phyloP scores from a whole-genome alignment of 2,329 filamentous ascomycete genomes.

The Didymella arachidicola region DNA sequence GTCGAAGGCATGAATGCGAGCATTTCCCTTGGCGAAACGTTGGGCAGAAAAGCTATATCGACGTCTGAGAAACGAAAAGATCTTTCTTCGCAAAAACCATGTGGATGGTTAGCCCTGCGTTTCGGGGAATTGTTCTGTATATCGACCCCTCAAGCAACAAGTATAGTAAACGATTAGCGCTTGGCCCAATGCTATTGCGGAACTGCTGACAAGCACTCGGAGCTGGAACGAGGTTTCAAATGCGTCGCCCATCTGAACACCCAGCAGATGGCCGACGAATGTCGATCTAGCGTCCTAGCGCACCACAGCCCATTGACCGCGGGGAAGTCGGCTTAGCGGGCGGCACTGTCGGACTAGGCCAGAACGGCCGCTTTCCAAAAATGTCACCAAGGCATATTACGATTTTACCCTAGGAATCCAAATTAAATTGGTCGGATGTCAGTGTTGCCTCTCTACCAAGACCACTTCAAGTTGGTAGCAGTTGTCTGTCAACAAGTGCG shows the following conservation, averaged over 20 bases:
- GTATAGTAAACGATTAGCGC: slow-evolving; percentile 39
- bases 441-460: slow-evolving; percentile 10
- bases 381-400: slow-evolving; percentile 32
- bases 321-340: slow-evolving; percentile 43
- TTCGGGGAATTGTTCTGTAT: slow-evolving; percentile 45
- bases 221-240: slow-evolving; percentile 46
- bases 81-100: slow-evolving; percentile 34
- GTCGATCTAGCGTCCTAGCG: slow-evolving; percentile 45
- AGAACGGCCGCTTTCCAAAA: slow-evolving; percentile 41
- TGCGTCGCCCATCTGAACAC: slow-evolving; percentile 40
- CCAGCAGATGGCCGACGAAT: slow-evolving; percentile 40
- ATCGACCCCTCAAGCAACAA: slow-evolving; percentile 35
- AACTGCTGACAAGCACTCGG: slow-evolving; percentile 41
- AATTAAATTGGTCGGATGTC: slow-evolving; percentile 22
- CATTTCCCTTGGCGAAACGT: slow-evolving; percentile 40
- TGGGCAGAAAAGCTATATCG: slow-evolving; percentile 33
- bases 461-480: slow-evolving; percentile 8
- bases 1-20: slow-evolving; percentile 50
- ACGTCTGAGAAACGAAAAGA: slow-evolving; percentile 31
- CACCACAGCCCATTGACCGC: slow-evolving; percentile 43
- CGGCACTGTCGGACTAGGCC: slow-evolving; percentile 37
- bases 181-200: slow-evolving; percentile 36
- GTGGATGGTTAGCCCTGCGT: slow-evolving; percentile 39
- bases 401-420: slow-evolving; percentile 26
- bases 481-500: slow-evolving; percentile 21